phyloP scores from a whole-genome alignment of 805 yeast species.

The Yamadazyma takamatsuzukensis region DNA sequence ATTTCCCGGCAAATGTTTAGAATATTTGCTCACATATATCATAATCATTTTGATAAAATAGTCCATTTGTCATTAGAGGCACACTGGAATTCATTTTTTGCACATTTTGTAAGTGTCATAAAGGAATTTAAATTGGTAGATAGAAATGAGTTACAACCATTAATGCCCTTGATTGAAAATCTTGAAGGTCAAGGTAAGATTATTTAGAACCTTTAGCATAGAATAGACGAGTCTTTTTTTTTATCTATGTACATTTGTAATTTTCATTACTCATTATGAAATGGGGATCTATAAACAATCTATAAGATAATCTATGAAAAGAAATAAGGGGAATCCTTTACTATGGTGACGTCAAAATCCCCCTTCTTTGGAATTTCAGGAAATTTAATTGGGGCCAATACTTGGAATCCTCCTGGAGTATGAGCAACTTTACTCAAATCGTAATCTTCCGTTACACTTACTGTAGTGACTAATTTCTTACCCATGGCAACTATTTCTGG shows the following conservation, averaged over 20 bases:
- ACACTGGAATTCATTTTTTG: slow-evolving; percentile 96
- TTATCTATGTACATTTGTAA: slow-evolving; percentile 3
- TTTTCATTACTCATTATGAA: not conserved
- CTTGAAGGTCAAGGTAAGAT: slow-evolving; percentile 88
- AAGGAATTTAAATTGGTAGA: slow-evolving; percentile 83
- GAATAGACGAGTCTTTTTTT: not conserved
- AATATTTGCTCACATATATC: slow-evolving; percentile 91
- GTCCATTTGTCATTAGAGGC: slow-evolving; percentile 93
- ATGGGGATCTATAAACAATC: slow-evolving; percentile 3
- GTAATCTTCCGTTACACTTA: slow-evolving; percentile 48
- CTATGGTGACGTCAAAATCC: slow-evolving; percentile 71
- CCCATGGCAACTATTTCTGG: slow-evolving; percentile 49
- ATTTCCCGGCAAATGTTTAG: slow-evolving; percentile 91
- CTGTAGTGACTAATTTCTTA: slow-evolving; percentile 60
- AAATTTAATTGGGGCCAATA: slow-evolving; percentile 64
- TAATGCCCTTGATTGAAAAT: slow-evolving; percentile 69
- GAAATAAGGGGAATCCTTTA: slow-evolving; percentile 75
- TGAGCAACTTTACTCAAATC: slow-evolving; percentile 16
- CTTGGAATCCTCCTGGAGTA: slow-evolving; percentile 27
- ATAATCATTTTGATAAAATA: slow-evolving; percentile 90
- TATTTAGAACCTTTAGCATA: slow-evolving; percentile 30
- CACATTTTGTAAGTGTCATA: slow-evolving; percentile 85
- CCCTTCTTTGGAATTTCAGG: slow-evolving; percentile 80
- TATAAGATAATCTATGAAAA: slow-evolving; percentile 39
- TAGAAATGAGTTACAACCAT: slow-evolving; percentile 72